Evolutionary conservation across 805 yeast species (phyloP), one percentile per base, ranked within the genome.

Genomic region (Cyberlindnera mrakii): DNA sequence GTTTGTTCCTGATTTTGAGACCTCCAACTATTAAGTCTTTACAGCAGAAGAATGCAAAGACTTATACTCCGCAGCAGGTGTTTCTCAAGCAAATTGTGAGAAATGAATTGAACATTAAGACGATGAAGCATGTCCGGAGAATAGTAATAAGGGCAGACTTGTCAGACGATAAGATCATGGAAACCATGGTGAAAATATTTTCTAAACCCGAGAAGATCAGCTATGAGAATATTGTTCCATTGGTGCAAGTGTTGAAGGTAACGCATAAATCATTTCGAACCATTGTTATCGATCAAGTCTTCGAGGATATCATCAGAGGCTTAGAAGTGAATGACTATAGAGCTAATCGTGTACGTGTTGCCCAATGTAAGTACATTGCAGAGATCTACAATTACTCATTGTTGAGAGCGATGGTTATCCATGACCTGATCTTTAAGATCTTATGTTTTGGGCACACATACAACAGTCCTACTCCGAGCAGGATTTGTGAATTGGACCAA

Each of bases 271-370:
- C 63, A 14, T 65, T 83, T 43, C 62, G 66, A 11, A 60, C 72
- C 3, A 54, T 55, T 19, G 73, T 78, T 2, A 62, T 86, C 39
- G 96, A 90, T 59, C 66, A 74, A 14, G 42, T 82, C 2, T 50
- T 84, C 14, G 96, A 89, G 54, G 68, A 70, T n/a, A 69, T 85
- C 14, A 67, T 72, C 9, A 54, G 78, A 20, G 93, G 88, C 0
- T 62, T 88, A 46, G 96, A 88, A 54, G 50, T 67, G 5, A 77
- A 80, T 48, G 77, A 78, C 50, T 82, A 75, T 54, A 68, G 77
- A 42, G 59, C 64, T 40, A 82, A 82, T 52, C 72, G 89, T 56
- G 63, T 64, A 13, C 66, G 95, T 44, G 59, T 85, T 45, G 71
- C 93, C 0, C 77, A 80, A 41, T 72, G 77, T 6, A 74, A 68